These are phyloP conservation scores for Picea glauca DNA, from an alignment of 75 land plant genomes.

Conservation along the genomic window DNA sequence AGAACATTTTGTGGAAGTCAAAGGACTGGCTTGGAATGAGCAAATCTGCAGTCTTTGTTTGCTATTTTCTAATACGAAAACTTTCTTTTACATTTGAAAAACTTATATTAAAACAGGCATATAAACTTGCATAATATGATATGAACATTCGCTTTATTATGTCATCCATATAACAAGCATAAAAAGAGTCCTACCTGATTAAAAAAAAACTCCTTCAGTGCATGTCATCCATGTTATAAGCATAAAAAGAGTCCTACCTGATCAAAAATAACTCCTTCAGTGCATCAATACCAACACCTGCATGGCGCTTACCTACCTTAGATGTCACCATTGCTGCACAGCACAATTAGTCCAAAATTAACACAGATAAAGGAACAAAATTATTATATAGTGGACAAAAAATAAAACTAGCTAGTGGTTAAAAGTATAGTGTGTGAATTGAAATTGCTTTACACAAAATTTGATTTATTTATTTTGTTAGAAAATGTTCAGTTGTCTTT, in stretches of 20 bases:
- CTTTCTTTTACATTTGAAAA: no score
- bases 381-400: not conserved
- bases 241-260: constrained; percentile 45
- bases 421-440: not conserved
- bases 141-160: not conserved
- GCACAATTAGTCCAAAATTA: not conserved
- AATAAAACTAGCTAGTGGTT: not conserved
- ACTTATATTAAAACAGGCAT: no score
- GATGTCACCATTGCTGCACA: constrained; percentile 89
- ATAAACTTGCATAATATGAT: no score
- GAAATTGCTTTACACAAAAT: not conserved
- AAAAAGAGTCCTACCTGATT: constrained; percentile 47
- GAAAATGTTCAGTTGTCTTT: not conserved
- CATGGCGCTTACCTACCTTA: constrained; percentile 94
- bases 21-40: no score
- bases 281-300: constrained; percentile 87
- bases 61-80: no score
- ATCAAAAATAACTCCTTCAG: constrained; percentile 75
- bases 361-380: not conserved
- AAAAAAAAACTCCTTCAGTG: constrained; percentile 80
- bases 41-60: no score
- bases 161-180: not conserved
- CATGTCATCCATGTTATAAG: constrained; percentile 11
- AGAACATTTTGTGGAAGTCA: no score
- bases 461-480: not conserved